phyloP scores from a whole-genome alignment of 164 flowering plant species.

The Pachysandra terminalis region DNA sequence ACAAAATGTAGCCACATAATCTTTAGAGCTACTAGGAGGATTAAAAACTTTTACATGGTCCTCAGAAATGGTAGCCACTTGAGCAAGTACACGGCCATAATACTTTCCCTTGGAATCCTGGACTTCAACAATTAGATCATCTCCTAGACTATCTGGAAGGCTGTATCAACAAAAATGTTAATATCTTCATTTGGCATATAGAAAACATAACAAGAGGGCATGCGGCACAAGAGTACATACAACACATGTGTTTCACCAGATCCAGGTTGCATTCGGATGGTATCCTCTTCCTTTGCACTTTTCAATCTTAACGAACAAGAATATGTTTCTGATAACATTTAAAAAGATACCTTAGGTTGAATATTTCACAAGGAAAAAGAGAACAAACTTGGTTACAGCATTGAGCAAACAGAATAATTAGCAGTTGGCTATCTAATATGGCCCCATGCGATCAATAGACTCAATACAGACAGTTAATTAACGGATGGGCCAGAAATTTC shows the following conservation, averaged over 20 bases:
- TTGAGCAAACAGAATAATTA: background rate
- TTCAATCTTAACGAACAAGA: slow-evolving; percentile 71
- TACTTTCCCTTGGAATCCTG: slow-evolving; percentile 77
- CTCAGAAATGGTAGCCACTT: slow-evolving; percentile 78
- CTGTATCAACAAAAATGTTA: slow-evolving; percentile 40
- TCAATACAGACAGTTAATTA: background rate
- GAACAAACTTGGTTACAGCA: background rate
- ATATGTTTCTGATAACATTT: slow-evolving; percentile 56
- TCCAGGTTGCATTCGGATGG: slow-evolving; percentile 80
- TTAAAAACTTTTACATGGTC: slow-evolving; percentile 60
- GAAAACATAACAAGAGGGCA: background rate
- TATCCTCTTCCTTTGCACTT: slow-evolving; percentile 74
- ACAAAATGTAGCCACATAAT: slow-evolving; percentile 6
- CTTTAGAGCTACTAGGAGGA: background rate
- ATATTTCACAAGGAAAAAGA: background rate
- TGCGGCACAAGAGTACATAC: slow-evolving; percentile 45
- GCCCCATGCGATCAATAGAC: too few relatives aligned
- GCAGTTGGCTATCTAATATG: too few relatives aligned
- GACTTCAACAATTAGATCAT: slow-evolving; percentile 83
- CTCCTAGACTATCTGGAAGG: slow-evolving; percentile 89
- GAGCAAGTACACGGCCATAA: slow-evolving; percentile 81
- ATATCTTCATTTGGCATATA: slow-evolving; percentile 5
- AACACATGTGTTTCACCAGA: slow-evolving; percentile 90
- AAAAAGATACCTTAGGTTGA: background rate
- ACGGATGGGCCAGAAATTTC: background rate